Evolutionary conservation across 306 rosid species (phyloP).

Genomic region (Sindora glabra): DNA sequence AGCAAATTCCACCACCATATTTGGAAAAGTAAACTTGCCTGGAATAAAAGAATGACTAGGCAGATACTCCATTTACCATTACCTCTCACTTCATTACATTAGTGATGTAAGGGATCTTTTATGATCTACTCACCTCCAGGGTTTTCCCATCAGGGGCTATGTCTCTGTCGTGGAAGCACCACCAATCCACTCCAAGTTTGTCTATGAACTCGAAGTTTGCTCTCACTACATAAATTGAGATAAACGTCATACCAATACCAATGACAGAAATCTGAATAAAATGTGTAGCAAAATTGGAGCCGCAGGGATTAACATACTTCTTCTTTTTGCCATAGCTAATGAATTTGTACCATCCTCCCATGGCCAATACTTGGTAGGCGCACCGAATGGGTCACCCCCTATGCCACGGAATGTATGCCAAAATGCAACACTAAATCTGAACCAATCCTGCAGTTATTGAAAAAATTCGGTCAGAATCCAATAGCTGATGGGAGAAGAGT

Average conservation of each 20-base stretch:
- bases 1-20: not conserved
- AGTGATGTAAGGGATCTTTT: not conserved
- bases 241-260: slow-evolving; percentile 1
- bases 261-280: not conserved
- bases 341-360: slow-evolving; percentile 99
- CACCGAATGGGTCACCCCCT: slow-evolving; percentile 88
- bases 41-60: not conserved
- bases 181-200: slow-evolving; percentile 77
- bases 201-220: slow-evolving; percentile 87
- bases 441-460: slow-evolving; percentile 61
- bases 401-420: slow-evolving; percentile 98
- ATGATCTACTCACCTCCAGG: slow-evolving; percentile 45
- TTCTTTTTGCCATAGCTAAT: slow-evolving; percentile 82
- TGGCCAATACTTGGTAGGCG: slow-evolving; percentile 83
- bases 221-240: slow-evolving; percentile 49
- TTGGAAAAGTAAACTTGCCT: not conserved
- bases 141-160: slow-evolving; percentile 81
- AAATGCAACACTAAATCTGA: slow-evolving; percentile 94
- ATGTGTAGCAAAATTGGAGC: not conserved
- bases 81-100: not conserved
- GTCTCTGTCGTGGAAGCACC: slow-evolving; percentile 97
- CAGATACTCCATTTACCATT: not conserved
- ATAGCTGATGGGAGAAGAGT: not conserved
- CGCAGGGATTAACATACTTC: slow-evolving; percentile 46
- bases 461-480: slow-evolving; percentile 13